Conservation (phyloP, 202 grass and related monocot genomes). For the Miscanthus sacchariflorus region DNA sequence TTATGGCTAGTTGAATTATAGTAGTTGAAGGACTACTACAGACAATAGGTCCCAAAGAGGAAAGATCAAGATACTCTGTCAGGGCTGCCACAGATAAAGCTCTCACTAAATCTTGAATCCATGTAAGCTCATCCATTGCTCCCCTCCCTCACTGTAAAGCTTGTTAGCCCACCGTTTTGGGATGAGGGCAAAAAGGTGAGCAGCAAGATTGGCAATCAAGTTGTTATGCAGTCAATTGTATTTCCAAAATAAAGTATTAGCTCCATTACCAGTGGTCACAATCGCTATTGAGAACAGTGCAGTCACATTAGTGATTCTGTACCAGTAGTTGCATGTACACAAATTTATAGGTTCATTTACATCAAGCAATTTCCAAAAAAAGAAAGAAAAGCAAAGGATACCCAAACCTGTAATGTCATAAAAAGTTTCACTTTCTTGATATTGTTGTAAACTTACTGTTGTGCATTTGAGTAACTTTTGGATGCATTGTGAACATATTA, state of each 20-base stretch:
- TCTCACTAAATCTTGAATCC: neutral
- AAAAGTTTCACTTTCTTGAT: constrained; percentile 16
- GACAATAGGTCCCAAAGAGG: no score
- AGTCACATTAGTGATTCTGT: neutral
- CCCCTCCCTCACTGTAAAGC: no score
- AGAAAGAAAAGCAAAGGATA: neutral
- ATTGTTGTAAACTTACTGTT: constrained; percentile 24
- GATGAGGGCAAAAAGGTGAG: neutral
- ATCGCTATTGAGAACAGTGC: neutral
- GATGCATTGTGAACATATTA: neutral
- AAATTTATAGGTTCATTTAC: neutral
- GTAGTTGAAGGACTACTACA: neutral
- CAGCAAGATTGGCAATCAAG: neutral
- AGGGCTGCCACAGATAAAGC: neutral
- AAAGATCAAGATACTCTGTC: neutral
- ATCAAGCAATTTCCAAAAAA: neutral
- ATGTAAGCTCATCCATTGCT: neutral
- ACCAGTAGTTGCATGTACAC: neutral
- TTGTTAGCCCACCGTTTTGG: neutral
- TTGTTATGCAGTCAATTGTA: neutral
- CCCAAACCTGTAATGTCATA: neutral
- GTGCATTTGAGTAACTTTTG: constrained; percentile 22
- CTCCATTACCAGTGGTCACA: neutral
- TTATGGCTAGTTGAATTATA: constrained; percentile 31
- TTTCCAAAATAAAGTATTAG: neutral